Evolutionary conservation across 768 basidiomycete species (phyloP), one percentile per base, ranked within the genome.

Genomic region (Suillus lakei): DNA sequence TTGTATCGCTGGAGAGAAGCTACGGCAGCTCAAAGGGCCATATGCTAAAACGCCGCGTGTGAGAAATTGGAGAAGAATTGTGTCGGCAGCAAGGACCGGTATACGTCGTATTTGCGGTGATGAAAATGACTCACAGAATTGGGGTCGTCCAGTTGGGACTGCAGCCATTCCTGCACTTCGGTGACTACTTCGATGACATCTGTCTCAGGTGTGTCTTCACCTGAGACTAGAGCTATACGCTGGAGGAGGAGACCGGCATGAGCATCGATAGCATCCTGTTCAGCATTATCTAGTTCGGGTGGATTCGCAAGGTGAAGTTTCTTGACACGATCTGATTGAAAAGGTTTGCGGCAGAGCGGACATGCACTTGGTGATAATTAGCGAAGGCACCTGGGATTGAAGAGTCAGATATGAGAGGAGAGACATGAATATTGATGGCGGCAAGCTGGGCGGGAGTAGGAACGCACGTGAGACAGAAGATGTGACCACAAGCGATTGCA

Each of bases 401-500:
- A 18, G 13, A 34, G 28, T 61, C 61, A 55, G 64, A 28, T 60
- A 67, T 62, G 63, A 54, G 54, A 62, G 55, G 39, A 64, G 53
- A 61, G 30, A 43, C 44, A 41, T 38, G 53, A 51, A 51, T 53
- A 54, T 54, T 54, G 53, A 12, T 34, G 34, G 53, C 53, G 21
- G 53, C 16, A 60, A 62, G 34, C 56, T 65, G 36, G 61, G 65
- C 66, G 64, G 66, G 65, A 61, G 51, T 32, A 41, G 51, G 38
- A 66, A 83, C 89, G 73, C 72, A 91, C 91, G 79, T 75, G 72
- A 81, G 80, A 73, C 91, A 92, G 80, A 92, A 92, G 43, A 91
- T 84, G 76, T 92, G 90, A 44, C 91, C 91, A 71, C 91, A 93
- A 36, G 88, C 84, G 67, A 93, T 91, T 15, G 86, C 88, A 74